Evolutionary conservation across 73 alveolate species (phyloP), one percentile per base, ranked within the genome.

Genomic region (Paramecium caudatum): DNA sequence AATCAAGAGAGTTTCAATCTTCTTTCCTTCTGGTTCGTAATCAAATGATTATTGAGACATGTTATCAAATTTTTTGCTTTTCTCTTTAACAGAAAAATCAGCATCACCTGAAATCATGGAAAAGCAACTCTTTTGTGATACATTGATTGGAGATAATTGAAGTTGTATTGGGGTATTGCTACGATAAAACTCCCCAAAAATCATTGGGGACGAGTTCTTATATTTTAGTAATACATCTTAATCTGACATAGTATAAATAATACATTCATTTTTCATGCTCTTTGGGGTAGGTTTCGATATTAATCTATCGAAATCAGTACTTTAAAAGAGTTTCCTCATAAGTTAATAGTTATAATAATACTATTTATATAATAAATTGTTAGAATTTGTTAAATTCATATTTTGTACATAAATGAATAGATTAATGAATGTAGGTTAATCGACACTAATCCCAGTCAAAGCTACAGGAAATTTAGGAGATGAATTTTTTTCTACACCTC

Each of bases 41-140:
- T 55, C 80, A 7, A 55, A 55, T 0, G 80, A 55, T 55, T 55
- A 25, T 9, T 55, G 30, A 2, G 80, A 23, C 27, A 27, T 55
- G 21, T 21, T 23, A 23, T 43, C 80, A 12, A 27, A 55, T 21
- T 55, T 55, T 55, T 55, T n/a, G n/a, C n/a, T n/a, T n/a, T n/a
- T 55, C 23, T 55, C 80, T 74, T 74, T 74, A 74, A 74, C 88
- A 10, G 88, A 74, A 74, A 74, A 74, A 13, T 74, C 88, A 43
- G 43, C 16, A 43, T 74, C 19, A 13, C 43, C 88, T n/a, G 88
- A 74, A 15, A 37, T 15, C 12, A 74, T 41, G 8, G 80, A 55
- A 9, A 55, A 27, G 7, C 30, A 55, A 55, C 80, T 55, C 17
- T 55, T 55, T 55, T 55, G 9, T 27, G 23, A 27, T 21, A 43